Conservation (phyloP, 352 stramenopile species). For the Achlya hypogyna region DNA sequence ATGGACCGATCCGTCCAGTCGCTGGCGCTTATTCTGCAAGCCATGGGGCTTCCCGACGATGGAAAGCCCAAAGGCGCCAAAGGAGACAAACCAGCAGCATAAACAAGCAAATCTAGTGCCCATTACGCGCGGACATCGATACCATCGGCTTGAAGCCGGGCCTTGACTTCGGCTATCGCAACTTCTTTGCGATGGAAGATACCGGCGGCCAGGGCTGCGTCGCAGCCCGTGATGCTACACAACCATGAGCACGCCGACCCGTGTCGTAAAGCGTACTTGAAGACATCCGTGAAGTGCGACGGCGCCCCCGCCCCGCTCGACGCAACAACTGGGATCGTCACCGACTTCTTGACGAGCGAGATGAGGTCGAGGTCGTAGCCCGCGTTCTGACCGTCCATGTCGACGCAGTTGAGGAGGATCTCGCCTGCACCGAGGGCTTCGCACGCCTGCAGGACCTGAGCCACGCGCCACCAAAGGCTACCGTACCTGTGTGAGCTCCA, state of each 20-base stretch:
- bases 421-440: constrained; percentile 94
- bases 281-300: constrained; percentile 94
- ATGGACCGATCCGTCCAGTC: not conserved
- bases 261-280: constrained; percentile 35
- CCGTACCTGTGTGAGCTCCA: constrained; percentile 44
- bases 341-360: constrained; percentile 65
- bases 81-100: not conserved
- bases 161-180: constrained; percentile 91
- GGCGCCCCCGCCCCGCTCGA: constrained; percentile 92
- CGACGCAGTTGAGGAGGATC: constrained; percentile 98
- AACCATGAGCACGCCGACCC: not conserved
- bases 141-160: constrained; percentile 60
- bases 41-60: not conserved
- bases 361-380: constrained; percentile 78
- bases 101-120: not conserved
- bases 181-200: constrained; percentile 99
- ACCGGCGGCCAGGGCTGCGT: constrained; percentile 94
- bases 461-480: not conserved
- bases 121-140: constrained; percentile 47
- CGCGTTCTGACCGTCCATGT: constrained; percentile 96
- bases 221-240: constrained; percentile 59
- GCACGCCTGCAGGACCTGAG: constrained; percentile 46
- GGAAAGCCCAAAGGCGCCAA: not conserved
- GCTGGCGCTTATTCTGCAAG: constrained; percentile 4
- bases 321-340: constrained; percentile 96